phyloP scores from a whole-genome alignment of 306 rosid species.

The Fagus sylvatica region DNA sequence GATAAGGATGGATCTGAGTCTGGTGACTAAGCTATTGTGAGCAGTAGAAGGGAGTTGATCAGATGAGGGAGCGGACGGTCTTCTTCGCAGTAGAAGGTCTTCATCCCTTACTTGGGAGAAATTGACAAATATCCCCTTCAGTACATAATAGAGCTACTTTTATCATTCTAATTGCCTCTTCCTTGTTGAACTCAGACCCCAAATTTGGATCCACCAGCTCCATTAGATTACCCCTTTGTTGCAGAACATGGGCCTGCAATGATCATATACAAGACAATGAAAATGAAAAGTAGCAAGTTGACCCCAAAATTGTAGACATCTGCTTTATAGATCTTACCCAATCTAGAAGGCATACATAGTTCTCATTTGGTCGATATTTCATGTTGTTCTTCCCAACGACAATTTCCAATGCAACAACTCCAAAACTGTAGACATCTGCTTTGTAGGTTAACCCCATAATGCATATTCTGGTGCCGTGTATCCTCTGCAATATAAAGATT shows the following conservation, averaged over 20 bases:
- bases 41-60: no score
- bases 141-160: slow-evolving; percentile 64
- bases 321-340: slow-evolving; percentile 32
- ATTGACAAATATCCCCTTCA: no score
- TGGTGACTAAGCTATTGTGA: no score
- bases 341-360: slow-evolving; percentile 57
- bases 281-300: no score
- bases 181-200: slow-evolving; percentile 41
- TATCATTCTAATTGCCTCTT: slow-evolving; percentile 40
- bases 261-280: no score
- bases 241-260: slow-evolving; percentile 33
- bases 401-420: slow-evolving; percentile 55
- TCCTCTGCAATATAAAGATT: slow-evolving; percentile 42
- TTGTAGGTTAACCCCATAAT: slow-evolving; percentile 57
- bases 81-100: no score
- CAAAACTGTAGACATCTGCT: slow-evolving; percentile 63
- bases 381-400: slow-evolving; percentile 46
- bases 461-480: slow-evolving; percentile 70
- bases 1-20: no score
- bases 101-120: no score
- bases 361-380: slow-evolving; percentile 39
- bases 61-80: no score
- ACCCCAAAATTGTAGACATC: no score
- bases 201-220: slow-evolving; percentile 56
- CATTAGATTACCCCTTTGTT: slow-evolving; percentile 33